These are phyloP conservation scores for Sporothrix inflata DNA, from an alignment of 2,329 filamentous ascomycete species.

Conservation along the genomic window DNA sequence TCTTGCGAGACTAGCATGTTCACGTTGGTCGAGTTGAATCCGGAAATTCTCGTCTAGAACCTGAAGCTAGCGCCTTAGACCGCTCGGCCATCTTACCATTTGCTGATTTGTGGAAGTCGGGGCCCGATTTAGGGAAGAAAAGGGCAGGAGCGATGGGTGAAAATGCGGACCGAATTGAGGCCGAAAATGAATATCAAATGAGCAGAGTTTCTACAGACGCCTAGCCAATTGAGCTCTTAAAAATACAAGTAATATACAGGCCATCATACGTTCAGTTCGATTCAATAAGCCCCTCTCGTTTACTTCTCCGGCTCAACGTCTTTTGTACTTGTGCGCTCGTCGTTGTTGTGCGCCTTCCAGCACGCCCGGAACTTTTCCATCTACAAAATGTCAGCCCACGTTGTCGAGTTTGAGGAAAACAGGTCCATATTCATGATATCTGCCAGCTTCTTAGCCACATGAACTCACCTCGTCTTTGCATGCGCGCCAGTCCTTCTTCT, in stretches of 20 bases:
- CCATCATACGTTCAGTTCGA: too few species aligned
- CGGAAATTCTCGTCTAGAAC: conserved; percentile 14
- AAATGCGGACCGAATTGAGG: background rate
- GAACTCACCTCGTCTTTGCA: conserved; percentile 78
- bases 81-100: conserved; percentile 26
- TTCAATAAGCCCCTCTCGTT: too few species aligned
- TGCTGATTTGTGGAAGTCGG: background rate
- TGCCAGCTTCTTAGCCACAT: background rate
- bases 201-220: conserved; percentile 19
- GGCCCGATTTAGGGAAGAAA: background rate
- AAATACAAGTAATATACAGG: conserved; percentile 17
- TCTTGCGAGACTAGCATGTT: conserved; percentile 24
- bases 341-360: conserved; percentile 89
- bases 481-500: conserved; percentile 92
- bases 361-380: conserved; percentile 89
- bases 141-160: background rate
- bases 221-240: background rate
- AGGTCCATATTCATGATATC: too few species aligned
- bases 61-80: conserved; percentile 26
- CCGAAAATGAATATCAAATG: background rate
- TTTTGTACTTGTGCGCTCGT: conserved; percentile 77
- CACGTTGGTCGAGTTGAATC: conserved; percentile 18
- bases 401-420: too few species aligned
- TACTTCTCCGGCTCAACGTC: conserved; percentile 51
- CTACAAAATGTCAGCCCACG: conserved; percentile 51